Evolutionary conservation across 2,329 filamentous ascomycete genomes (phyloP), one percentile per base, ranked within the genome.

Genomic region (Lasiodiplodia theobromae): DNA sequence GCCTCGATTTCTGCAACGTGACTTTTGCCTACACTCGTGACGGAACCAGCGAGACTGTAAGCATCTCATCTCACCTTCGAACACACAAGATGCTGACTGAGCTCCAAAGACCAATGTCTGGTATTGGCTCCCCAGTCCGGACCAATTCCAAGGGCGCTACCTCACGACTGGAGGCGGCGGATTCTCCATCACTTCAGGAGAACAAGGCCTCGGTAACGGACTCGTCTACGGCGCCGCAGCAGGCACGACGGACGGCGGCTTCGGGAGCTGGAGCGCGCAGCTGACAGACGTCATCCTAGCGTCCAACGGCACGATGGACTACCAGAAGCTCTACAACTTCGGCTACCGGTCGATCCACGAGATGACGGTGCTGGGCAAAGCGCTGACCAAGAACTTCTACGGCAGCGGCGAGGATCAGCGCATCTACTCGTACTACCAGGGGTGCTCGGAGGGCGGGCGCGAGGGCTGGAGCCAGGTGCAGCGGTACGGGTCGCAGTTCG

Each of bases 361-460:
- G 73, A 82, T 87, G 79, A 84, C 82, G 10, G 71, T 77, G n/a
- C 73, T 86, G 7, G 83, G 83, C 25, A 86, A 86, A 70, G 74
- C 77, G 3, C 66, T 86, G 49, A 79, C 82, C n/a, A 73, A 74
- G 69, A 76, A 74, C 31, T 81, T 85, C 67, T 86, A 77, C 69
- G 64, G 64, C 25, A 28, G 25, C 16, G 71, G 72, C 8, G 74
- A 73, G 65, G 28, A 28, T 1, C 8, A 34, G 31, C 31, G 31
- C 31, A 31, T 80, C 16, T 85, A 83, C 73, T 78, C 83, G 1
- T 87, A 87, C 76, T 87, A 84, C 71, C 81, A 86, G 70, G 85
- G 84, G 5, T 87, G 86, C 74, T 86, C 85, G 12, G 85, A 87
- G 63, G 85, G 85, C 25, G 85, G 83, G 1, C 79, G 83, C 5